phyloP scores from a whole-genome alignment of 139 green algal species.

The Coelastrella sp. region DNA sequence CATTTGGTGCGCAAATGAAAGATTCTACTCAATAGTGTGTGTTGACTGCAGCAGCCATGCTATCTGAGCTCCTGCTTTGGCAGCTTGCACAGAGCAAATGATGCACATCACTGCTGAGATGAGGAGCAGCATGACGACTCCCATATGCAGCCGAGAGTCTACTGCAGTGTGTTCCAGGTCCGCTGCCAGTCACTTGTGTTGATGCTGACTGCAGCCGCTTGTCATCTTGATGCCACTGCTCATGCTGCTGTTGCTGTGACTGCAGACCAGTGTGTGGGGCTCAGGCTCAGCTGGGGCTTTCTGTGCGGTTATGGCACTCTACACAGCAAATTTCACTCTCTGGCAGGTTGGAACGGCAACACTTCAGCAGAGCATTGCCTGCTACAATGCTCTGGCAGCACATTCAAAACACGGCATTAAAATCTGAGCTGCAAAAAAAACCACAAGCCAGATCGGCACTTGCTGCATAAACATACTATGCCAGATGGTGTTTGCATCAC shows the following conservation, averaged over 20 bases:
- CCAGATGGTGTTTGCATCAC: too few relatives aligned
- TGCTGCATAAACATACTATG: too few relatives aligned
- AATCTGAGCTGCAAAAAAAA: too few relatives aligned
- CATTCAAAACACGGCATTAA: background rate
- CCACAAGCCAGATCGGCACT: too few relatives aligned
- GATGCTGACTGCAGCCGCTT: background rate
- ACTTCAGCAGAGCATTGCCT: background rate
- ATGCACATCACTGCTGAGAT: too few relatives aligned
- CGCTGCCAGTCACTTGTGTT: too few relatives aligned
- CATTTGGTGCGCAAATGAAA: too few relatives aligned
- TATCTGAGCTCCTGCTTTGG: too few relatives aligned
- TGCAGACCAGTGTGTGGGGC: slow-evolving; percentile 91
- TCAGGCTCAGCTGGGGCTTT: slow-evolving; percentile 87
- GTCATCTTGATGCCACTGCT: background rate
- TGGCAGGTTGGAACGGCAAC: slow-evolving; percentile 62
- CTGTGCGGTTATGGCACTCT: slow-evolving; percentile 75
- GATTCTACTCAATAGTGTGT: too few relatives aligned
- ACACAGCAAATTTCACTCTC: slow-evolving; percentile 57
- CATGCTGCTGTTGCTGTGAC: background rate
- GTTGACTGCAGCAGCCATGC: too few relatives aligned
- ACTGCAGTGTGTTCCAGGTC: too few relatives aligned
- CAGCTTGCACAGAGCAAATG: too few relatives aligned
- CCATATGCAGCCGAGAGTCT: background rate
- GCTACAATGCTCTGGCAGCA: background rate
- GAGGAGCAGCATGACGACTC: background rate